Conservation (phyloP, 2,329 filamentous ascomycete genomes). For the Ploettnerulaceae sp. region DNA sequence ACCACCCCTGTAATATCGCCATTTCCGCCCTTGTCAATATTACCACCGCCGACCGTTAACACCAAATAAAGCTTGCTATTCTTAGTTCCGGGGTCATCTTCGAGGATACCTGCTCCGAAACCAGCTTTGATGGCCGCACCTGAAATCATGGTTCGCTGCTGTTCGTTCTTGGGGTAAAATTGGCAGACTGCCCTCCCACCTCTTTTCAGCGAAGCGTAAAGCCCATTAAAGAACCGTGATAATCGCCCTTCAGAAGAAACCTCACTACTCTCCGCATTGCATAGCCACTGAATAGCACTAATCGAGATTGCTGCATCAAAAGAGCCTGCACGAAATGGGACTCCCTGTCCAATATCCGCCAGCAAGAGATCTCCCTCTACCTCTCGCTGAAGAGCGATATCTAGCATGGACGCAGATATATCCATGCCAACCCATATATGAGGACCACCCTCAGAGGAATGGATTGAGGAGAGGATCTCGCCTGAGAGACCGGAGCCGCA, state of each 20-base stretch:
- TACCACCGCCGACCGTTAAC: constrained; percentile 71
- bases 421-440: constrained; percentile 99
- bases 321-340: constrained; percentile 85
- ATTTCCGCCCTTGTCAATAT: constrained; percentile 43
- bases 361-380: constrained; percentile 92
- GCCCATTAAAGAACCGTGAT: constrained; percentile 82
- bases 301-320: constrained; percentile 97
- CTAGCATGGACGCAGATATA: constrained; percentile 92
- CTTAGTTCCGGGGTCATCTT: constrained; percentile 95
- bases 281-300: constrained; percentile 96
- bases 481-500: constrained; percentile 93
- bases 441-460: constrained; percentile 68
- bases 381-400: constrained; percentile 84
- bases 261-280: constrained; percentile 86
- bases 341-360: constrained; percentile 90
- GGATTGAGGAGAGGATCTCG: constrained; percentile 78
- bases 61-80: constrained; percentile 96
- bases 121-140: constrained; percentile 86
- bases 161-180: constrained; percentile 95
- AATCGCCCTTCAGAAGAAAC: constrained; percentile 75
- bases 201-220: constrained; percentile 78
- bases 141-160: constrained; percentile 88
- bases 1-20: constrained; percentile 91
- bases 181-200: constrained; percentile 92
- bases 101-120: constrained; percentile 89